Base-by-base conservation (phyloP, 2,329 filamentous ascomycete genomes). In the Mycosphaerella sp. region DNA sequence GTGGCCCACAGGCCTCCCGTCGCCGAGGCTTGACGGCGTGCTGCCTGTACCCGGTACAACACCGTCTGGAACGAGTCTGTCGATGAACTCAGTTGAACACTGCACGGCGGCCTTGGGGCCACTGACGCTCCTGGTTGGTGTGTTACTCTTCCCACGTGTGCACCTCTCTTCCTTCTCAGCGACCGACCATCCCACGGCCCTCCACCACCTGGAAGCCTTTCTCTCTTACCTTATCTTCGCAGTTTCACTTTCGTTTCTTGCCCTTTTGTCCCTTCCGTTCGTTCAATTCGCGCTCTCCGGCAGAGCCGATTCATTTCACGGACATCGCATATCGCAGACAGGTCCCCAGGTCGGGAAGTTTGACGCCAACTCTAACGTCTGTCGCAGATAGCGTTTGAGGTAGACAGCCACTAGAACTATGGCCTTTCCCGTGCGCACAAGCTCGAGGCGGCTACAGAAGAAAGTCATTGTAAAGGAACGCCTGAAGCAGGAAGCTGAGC, bases 311-410 rank as follows among this genome's bases (percentile, higher is more conserved):
- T 21, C 23, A 29, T 45, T 32, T 32, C 50, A 39, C 31, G 14
- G 43, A 8, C 21, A 39, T 44, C 43, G 12, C 31, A 21, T 23
- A 17, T 47, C 36, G 45, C 39, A 40, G 40, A 39, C 29, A 12
- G 23, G 43, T 29, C 29, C 43, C 34, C 44, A 23, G 34, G 11
- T 29, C 21, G 23, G 43, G 41, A 49, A 56, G 44, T 21, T 26
- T 29, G 29, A 45, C 40, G 32, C 23, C 48, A 14, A 45, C 34
- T 34, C 21, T 17, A 45, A 31, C 41, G 34, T 32, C 14, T 53
- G 54, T 53, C 45, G 50, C 54, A 56, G 41, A 43, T 49, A 38
- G 38, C 17, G 50, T 46, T 52, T 48, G 41, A 42, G 46, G 21
- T 40, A 32, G 7, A 17, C 36, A 45, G 45, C 36, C 54, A 49